phyloP scores from a whole-genome alignment of 768 basidiomycete species.

The Steccherinum ochraceum region DNA sequence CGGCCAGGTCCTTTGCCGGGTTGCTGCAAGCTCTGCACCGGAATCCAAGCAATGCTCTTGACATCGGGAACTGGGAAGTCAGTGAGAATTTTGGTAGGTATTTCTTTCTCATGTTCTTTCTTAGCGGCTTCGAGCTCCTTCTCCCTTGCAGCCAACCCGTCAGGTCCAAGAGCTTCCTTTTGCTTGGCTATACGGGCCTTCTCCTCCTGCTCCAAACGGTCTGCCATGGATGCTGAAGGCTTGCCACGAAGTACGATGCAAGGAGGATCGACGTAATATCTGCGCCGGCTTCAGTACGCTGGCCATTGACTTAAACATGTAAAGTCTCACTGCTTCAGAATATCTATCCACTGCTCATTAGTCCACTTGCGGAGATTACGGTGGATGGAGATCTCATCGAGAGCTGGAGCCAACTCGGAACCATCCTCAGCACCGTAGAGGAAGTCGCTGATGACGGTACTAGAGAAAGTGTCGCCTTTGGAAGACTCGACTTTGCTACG shows the following conservation, averaged over 20 bases:
- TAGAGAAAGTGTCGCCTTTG: slow-evolving; percentile 75
- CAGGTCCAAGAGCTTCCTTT: slow-evolving; percentile 63
- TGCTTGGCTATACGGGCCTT: slow-evolving; percentile 70
- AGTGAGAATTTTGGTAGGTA: slow-evolving; percentile 75
- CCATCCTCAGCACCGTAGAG: slow-evolving; percentile 83
- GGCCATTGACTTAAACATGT: neutral
- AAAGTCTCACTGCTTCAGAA: slow-evolving; percentile 61
- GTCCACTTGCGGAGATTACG: slow-evolving; percentile 64
- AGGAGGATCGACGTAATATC: slow-evolving; percentile 73
- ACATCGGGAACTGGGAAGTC: slow-evolving; percentile 90
- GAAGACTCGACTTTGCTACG: slow-evolving; percentile 79
- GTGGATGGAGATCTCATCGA: slow-evolving; percentile 79
- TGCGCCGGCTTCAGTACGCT: too few species aligned
- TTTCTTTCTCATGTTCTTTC: slow-evolving; percentile 74
- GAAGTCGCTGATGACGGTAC: slow-evolving; percentile 74
- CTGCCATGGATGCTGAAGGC: slow-evolving; percentile 80
- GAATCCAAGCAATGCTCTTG: slow-evolving; percentile 89
- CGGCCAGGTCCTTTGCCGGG: slow-evolving; percentile 41
- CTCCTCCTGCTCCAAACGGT: slow-evolving; percentile 75
- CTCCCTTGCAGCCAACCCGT: slow-evolving; percentile 69
- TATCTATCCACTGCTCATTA: slow-evolving; percentile 64
- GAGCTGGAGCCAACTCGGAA: slow-evolving; percentile 60
- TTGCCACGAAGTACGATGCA: slow-evolving; percentile 78
- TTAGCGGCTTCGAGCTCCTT: slow-evolving; percentile 76
- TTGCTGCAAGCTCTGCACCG: slow-evolving; percentile 63